Base-by-base conservation (phyloP, 225 moss, liverwort and hornwort genomes). In the Antitrichia curtipendula region DNA sequence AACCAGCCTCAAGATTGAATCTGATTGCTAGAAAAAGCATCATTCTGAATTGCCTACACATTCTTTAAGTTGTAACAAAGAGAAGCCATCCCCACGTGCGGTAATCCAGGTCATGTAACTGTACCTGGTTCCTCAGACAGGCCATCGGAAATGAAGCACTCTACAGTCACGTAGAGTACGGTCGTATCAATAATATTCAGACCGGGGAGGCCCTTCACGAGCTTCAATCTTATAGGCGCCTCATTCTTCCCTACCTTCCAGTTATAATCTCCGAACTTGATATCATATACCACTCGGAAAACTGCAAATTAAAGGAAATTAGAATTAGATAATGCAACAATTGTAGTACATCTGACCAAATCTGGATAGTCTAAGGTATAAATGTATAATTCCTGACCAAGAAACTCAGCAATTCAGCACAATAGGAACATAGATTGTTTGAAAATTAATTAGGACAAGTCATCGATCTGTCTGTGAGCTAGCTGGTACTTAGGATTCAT, bases 101-200 rank as follows among this genome's bases (percentile, higher is more conserved):
- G 22, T 61, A 58, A 77, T 59, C 38, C 70, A n/a, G n/a, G n/a
- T 58, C 8, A 16, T 28, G 61, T 36, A n/a, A 69, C n/a, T 15
- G 64, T 85, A 91, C 93, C 91, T 87, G 88, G 83, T 80, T 25
- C 29, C 2, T 91, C 87, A 45, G 84, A 60, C 45, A 91, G 83
- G 50, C 91, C 93, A 59, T 86, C 91, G 47, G 89, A 89, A 84
- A 93, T 61, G 63, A 93, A 89, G 83, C 90, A 89, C 87, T 93
- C 91, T 24, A 93, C 90, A 75, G 93, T 93, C 43, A 78, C 87
- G 71, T 90, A 88, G 29, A 91, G 63, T 32, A 90, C 50, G 32
- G 49, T 74, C 25, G 27, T 62, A n/a, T 91, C 91, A 74, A 85
- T 70, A 21, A 58, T 82, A 9, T 91, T 83, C 31, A 93, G 54